Evolutionary conservation across 2,329 filamentous ascomycete species (phyloP), one percentile per base, ranked within the genome.

Genomic region (Aureobasidium zeae): DNA sequence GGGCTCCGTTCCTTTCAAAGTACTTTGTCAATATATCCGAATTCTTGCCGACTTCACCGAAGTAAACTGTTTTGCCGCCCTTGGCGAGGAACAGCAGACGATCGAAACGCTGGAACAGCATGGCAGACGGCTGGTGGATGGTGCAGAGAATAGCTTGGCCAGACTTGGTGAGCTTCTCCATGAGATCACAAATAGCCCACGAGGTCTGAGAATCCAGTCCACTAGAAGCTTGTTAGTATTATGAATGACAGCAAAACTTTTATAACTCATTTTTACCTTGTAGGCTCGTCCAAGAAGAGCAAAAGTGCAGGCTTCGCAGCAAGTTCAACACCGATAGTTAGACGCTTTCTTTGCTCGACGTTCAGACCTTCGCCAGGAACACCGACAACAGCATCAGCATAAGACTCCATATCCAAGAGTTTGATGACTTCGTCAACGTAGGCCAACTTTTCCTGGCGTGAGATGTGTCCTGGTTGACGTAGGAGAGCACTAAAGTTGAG

Each of bases 61-160:
- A 89, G 67, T 91, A 91, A 33, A 89, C 81, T 1, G 83, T 86
- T 57, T 71, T 75, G 45, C 85, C 85, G 45, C 84, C 84, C 56
- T 76, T 80, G 24, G 80, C 79, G 12, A 91, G 68, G 67, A 91
- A 86, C 22, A 89, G 71, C 6, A 91, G 74, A 47, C 83, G 76
- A 56, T 91, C 85, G 59, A 91, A 95, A 47, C 86, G 82, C 61
- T 94, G 85, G 70, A 95, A 94, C 42, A 95, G 73, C 74, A 94
- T 87, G 24, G 88, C 87, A 11, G 86, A 93, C n/a, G 89, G 89
- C 63, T 96, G 89, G 62, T 96, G 89, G 49, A 95, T 95, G 0
- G 89, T 95, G 67, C 87, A 94, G n/a, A 95, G 78, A 63, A 95
- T 86, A 39, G 89, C 88, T 60, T 93, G 86, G 12, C 89, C 88